These are phyloP conservation scores for Vanilla planifolia DNA, from an alignment of 106 monocot species.

Conservation along the genomic window DNA sequence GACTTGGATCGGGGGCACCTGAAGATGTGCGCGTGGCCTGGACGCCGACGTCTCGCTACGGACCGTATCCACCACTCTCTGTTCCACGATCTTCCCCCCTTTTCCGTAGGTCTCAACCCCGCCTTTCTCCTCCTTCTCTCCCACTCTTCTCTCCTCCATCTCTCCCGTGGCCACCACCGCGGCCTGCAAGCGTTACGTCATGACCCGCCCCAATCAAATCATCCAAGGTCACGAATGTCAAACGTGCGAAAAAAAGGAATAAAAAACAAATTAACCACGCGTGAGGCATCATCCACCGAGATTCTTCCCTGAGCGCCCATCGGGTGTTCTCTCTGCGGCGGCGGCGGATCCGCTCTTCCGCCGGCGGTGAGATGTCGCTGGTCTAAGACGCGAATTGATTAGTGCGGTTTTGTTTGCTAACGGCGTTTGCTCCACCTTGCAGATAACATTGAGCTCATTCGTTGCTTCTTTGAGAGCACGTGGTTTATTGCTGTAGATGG, in stretches of 20 bases:
- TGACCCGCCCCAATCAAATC: not conserved
- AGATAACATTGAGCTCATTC: not conserved
- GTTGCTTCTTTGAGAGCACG: slow-evolving; percentile 1
- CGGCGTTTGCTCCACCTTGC: not conserved
- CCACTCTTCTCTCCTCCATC: slow-evolving; percentile 6
- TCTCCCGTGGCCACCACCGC: not conserved
- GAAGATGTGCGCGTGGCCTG: slow-evolving; percentile 25
- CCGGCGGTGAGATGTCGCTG: not conserved
- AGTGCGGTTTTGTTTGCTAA: not conserved
- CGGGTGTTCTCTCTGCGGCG: not conserved
- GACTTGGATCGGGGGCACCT: slow-evolving; percentile 31
- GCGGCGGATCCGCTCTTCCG: slow-evolving; percentile 1
- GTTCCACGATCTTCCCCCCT: too few relatives aligned
- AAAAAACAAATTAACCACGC: not conserved
- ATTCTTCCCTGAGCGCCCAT: not conserved
- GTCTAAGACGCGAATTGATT: not conserved
- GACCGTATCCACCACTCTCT: slow-evolving; percentile 4
- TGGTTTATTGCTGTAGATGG: not conserved
- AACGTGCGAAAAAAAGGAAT: not conserved
- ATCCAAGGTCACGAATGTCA: not conserved
- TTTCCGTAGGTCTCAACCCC: too few relatives aligned
- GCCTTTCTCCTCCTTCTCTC: slow-evolving; percentile 4
- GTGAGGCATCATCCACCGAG: not conserved
- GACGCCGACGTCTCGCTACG: slow-evolving; percentile 15
- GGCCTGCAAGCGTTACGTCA: slow-evolving; percentile 5